Evolutionary conservation across 2,329 filamentous ascomycete genomes (phyloP).

Genomic region (Colletotrichum brevisporum): DNA sequence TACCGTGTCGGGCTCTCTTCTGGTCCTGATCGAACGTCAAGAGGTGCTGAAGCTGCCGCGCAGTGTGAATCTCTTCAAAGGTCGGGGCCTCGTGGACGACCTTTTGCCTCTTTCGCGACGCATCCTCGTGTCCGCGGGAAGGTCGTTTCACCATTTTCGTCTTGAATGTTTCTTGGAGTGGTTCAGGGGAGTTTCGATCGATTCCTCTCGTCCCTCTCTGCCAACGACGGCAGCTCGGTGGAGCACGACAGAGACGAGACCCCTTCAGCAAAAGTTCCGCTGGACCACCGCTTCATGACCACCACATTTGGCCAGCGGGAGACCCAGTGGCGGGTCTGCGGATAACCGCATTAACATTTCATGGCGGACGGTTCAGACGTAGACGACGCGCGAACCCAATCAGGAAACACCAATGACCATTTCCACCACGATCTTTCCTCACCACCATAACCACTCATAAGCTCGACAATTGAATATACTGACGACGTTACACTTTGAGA

Average conservation of each 20-base stretch:
- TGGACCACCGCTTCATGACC: slow-evolving; percentile 39
- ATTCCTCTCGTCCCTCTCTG: slow-evolving; percentile 1
- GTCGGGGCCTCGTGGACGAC: slow-evolving; percentile 70
- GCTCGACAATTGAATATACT: too few species aligned
- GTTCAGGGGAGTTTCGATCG: background rate
- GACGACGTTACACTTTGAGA: too few species aligned
- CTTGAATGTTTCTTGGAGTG: background rate
- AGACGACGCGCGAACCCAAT: too few species aligned
- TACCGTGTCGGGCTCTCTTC: slow-evolving; percentile 76
- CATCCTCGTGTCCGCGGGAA: slow-evolving; percentile 55
- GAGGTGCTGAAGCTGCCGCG: slow-evolving; percentile 77
- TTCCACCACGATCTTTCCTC: too few species aligned
- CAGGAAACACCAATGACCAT: too few species aligned
- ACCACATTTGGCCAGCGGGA: too few species aligned
- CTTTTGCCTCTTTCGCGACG: slow-evolving; percentile 68
- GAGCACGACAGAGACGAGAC: slow-evolving; percentile 1
- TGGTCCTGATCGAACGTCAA: slow-evolving; percentile 80
- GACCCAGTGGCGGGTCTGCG: too few species aligned
- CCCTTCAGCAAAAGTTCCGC: slow-evolving; percentile 41
- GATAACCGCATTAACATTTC: too few species aligned
- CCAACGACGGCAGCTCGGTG: slow-evolving; percentile 7
- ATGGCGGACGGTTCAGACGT: too few species aligned
- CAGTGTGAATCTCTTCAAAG: slow-evolving; percentile 73
- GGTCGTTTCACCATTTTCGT: slow-evolving; percentile 61
- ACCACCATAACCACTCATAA: too few species aligned